A percentile compares a stretch with the other conserved stretches of the same genome.
Conservation (phyloP, 257 asterid species). For the Nicotiana tabacum region DNA sequence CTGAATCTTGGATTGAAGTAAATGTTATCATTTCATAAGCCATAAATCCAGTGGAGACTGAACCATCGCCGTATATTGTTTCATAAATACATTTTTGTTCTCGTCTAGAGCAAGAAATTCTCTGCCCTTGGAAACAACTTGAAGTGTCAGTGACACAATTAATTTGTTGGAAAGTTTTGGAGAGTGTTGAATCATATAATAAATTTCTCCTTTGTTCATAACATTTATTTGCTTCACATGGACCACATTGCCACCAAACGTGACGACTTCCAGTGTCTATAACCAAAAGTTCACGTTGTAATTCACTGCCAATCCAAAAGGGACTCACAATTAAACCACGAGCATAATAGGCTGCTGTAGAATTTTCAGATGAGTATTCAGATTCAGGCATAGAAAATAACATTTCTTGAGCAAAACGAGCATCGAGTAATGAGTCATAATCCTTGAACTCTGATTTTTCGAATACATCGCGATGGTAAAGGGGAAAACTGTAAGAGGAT, state of each 20-base stretch:
- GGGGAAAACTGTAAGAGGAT: background rate
- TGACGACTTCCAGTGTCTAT: slow-evolving; percentile 1
- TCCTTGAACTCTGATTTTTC: background rate
- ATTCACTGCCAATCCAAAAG: background rate
- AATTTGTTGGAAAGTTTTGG: background rate
- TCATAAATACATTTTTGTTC: background rate
- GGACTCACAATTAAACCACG: background rate
- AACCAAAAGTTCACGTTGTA: background rate
- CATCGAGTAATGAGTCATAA: background rate
- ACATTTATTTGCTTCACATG: slow-evolving; percentile 3
- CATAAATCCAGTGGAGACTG: background rate
- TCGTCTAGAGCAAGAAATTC: background rate
- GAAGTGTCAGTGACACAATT: background rate
- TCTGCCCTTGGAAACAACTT: background rate
- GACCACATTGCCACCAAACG: slow-evolving; percentile 10
- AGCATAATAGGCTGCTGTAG: background rate
- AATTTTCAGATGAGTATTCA: background rate
- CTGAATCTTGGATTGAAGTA: background rate
- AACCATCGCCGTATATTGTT: background rate
- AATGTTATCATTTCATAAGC: background rate
- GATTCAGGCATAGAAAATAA: background rate
- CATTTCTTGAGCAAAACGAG: background rate
- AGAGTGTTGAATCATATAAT: background rate
- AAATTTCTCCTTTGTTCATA: background rate
- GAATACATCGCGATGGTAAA: background rate